Evolutionary conservation across 352 stramenopile genomes (phyloP), one percentile per base, ranked within the genome.

Genomic region (Pythium brachiatum): DNA sequence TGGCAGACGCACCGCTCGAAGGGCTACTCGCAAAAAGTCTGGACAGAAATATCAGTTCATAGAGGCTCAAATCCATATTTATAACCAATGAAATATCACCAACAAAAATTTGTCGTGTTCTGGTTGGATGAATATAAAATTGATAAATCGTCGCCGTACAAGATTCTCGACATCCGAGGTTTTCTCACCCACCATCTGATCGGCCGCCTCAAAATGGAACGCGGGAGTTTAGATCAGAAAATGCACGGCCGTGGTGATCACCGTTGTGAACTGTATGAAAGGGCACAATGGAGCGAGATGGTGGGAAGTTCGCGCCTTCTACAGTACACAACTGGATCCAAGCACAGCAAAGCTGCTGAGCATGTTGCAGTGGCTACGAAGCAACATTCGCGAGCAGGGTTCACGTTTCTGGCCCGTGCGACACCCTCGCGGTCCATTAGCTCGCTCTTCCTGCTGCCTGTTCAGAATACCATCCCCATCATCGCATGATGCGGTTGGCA

Each of bases 101-200:
- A n/a, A n/a, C n/a, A n/a, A n/a, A n/a, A n/a, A n/a, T n/a, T n/a
- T n/a, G n/a, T n/a, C n/a, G n/a, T n/a, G n/a, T n/a, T 48, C 3
- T 53, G 23, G 21, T 36, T 53, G 23, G 51, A 6, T 18, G 51
- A 57, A 18, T 57, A 34, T 34, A 12, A 3, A 15, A 12, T 13
- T 26, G 16, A 26, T 26, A n/a, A 48, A n/a, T 48, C n/a, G 5
- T 26, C n/a, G n/a, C n/a, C n/a, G n/a, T n/a, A n/a, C n/a, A n/a
- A n/a, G n/a, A n/a, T n/a, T n/a, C n/a, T n/a, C n/a, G n/a, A n/a
- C n/a, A n/a, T n/a, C n/a, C n/a, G 41, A 48, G 41, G 41, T 41
- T 48, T 48, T 48, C 41, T 8, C 41, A 48, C 41, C 41, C 41
- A 26, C 41, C 41, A 48, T 48, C 41, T 48, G 41, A 48, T 48